Evolutionary conservation across 441 rosid species (phyloP).

Genomic region (Erodium chrysanthum): DNA sequence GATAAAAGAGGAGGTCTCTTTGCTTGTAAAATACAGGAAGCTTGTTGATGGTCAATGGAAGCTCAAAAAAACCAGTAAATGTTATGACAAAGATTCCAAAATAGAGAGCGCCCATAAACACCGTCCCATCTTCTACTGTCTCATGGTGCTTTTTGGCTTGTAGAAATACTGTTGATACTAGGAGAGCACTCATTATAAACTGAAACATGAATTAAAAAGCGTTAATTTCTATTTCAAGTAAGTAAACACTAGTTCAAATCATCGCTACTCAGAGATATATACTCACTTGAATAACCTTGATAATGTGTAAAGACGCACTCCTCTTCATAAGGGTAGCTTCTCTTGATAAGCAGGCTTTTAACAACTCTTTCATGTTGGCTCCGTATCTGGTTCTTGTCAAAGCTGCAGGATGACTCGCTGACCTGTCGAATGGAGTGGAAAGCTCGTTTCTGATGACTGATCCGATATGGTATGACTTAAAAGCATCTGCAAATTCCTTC

Average conservation of each 20-base stretch:
- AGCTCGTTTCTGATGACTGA: no score
- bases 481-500: no score
- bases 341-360: conserved; percentile 59
- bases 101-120: conserved; percentile 57
- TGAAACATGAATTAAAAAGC: conserved; percentile 8
- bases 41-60: conserved; percentile 56
- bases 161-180: conserved; percentile 46
- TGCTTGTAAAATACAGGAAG: conserved; percentile 88
- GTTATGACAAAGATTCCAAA: conserved; percentile 35
- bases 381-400: no score
- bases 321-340: conserved; percentile 74
- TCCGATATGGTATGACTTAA: no score
- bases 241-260: not conserved
- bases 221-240: not conserved
- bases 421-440: no score
- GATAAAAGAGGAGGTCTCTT: conserved; percentile 28
- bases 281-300: conserved; percentile 60
- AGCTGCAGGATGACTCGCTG: no score
- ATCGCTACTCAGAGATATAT: not conserved
- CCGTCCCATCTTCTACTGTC: conserved; percentile 34
- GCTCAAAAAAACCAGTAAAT: conserved; percentile 65
- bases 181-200: conserved; percentile 35
- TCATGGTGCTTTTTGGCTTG: conserved; percentile 49
- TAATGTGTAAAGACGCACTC: conserved; percentile 31
- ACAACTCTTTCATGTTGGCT: conserved; percentile 13